Evolutionary conservation across 306 rosid genomes (phyloP).

Genomic region (Betula pendula): DNA sequence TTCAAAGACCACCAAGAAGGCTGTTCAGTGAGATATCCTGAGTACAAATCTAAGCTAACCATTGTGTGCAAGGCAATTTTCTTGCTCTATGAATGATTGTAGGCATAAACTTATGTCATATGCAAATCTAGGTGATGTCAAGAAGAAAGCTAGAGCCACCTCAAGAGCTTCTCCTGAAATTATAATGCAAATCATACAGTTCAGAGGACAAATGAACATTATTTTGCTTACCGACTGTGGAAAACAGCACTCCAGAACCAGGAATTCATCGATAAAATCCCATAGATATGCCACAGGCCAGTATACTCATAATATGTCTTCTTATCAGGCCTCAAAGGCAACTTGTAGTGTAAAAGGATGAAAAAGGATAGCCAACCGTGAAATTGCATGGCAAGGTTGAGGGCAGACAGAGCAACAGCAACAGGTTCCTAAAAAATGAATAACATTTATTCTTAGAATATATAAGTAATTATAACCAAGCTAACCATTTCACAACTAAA

Average conservation of each 20-base stretch:
- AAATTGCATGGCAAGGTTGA: constrained; percentile 94
- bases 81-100: not conserved
- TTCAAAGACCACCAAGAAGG: not conserved
- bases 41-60: not conserved
- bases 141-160: not conserved
- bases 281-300: constrained; percentile 92
- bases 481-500: constrained; percentile 16
- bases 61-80: not conserved
- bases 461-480: constrained; percentile 22
- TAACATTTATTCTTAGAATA: constrained; percentile 15
- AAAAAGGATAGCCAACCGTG: constrained; percentile 99
- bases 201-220: not conserved
- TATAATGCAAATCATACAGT: not conserved
- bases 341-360: constrained; percentile 85
- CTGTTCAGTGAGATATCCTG: not conserved
- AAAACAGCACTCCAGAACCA: constrained; percentile 94
- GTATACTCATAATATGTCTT: constrained; percentile 79
- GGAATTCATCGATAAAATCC: constrained; percentile 79
- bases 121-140: not conserved
- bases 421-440: constrained; percentile 78
- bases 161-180: not conserved
- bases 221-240: constrained; percentile 75
- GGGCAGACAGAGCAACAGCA: constrained; percentile 83
- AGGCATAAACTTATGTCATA: not conserved
- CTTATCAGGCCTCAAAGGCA: constrained; percentile 67